A percentile compares a stretch with the other conserved stretches of the same genome.
Conservation (phyloP, 78 protist genomes). For the Capsaspora owczarzaki region DNA sequence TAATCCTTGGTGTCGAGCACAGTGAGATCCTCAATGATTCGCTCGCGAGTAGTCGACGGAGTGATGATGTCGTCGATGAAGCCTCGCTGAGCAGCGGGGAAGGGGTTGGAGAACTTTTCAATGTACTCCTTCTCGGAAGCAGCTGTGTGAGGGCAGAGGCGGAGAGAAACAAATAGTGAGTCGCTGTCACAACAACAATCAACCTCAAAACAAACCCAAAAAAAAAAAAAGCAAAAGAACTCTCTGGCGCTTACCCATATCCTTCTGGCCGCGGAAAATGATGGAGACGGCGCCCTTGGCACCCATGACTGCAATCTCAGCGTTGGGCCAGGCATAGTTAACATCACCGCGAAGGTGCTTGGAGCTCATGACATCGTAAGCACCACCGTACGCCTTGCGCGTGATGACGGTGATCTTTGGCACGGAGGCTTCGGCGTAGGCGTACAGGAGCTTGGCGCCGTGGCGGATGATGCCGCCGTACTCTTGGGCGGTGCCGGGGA, state of each 20-base stretch:
- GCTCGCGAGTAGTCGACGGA: conserved; percentile 56
- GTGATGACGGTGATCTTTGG: conserved; percentile 96
- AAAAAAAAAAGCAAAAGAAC: not conserved
- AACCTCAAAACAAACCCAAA: not conserved
- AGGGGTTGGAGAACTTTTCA: conserved; percentile 85
- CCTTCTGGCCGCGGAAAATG: conserved; percentile 65
- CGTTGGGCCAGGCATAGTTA: conserved; percentile 98
- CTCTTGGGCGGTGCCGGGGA: conserved; percentile 86
- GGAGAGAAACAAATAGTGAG: not conserved
- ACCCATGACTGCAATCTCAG: conserved; percentile 99
- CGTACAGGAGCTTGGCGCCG: conserved; percentile 96
- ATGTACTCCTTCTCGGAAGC: conserved; percentile 62
- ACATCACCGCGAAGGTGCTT: conserved; percentile 95
- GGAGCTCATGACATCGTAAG: conserved; percentile 74
- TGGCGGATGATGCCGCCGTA: conserved; percentile 94
- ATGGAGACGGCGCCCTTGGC: conserved; percentile 96
- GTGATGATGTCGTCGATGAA: conserved; percentile 90
- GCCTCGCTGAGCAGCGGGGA: conserved; percentile 91
- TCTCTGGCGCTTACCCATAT: not conserved
- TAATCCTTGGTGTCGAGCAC: conserved; percentile 64
- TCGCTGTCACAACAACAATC: not conserved
- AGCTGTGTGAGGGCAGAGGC: conserved; percentile 22
- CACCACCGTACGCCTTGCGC: conserved; percentile 98
- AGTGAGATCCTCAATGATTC: conserved; percentile 80
- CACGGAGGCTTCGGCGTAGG: conserved; percentile 97